Evolutionary conservation across 2,329 filamentous ascomycete genomes (phyloP), one percentile per base, ranked within the genome.

Genomic region (Arthrobotrys sphaeroides): DNA sequence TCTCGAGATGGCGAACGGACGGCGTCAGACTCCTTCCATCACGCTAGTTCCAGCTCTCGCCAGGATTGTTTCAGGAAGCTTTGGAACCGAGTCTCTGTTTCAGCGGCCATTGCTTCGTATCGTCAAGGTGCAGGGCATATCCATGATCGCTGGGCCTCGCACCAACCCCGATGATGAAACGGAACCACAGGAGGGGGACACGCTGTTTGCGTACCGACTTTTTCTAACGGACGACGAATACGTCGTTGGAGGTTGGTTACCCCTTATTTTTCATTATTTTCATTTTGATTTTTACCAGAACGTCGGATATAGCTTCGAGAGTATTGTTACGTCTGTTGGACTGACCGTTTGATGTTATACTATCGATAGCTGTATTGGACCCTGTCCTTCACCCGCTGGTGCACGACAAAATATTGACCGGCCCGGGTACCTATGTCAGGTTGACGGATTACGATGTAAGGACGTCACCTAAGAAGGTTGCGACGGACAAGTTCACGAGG

Each of bases 381-480:
- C 70, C 70, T 2, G 38, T 28, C 7, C 40, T 74, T 16, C 70
- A 74, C 20, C 55, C 43, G 45, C 70, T 74, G 10, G 62, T 74
- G 2, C 70, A 74, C 36, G 70, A 74, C 28, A 60, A 59, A 33
- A 51, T 67, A 13, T 22, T 74, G 26, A 67, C 61, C 7, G 61
- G 55, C 2, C 61, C 60, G 5, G 62, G 70, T 4, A 62, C 70
- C 13, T 68, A 68, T 42, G 62, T 74, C 43, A 51, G 62, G 16
- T n/a, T 74, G n/a, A 68, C 62, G 33, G 70, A 74, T 22, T 74
- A 68, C 24, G 62, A 74, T 51, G 70, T 74, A 20, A 47, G 55
- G 22, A 74, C 70, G 2, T 67, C 70, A n/a, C 18, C 55, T 4
- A 74, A 68, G 28, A 74, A 64, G 47, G 22, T 51, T 36, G 33